These are phyloP conservation scores for Gossypium raimondii DNA, from an alignment of 345 rosid genomes.

Conservation along the genomic window DNA sequence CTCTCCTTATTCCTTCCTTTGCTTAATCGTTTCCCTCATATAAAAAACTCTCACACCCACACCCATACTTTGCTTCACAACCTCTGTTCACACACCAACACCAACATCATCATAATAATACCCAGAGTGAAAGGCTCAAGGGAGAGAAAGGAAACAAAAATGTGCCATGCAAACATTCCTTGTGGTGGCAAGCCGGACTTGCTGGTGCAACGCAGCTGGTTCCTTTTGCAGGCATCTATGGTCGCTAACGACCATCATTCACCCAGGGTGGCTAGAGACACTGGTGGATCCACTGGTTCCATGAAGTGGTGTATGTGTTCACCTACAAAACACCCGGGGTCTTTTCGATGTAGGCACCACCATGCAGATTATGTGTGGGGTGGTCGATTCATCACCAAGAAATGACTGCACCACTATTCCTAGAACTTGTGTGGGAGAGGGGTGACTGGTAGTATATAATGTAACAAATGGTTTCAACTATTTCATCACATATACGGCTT, in stretches of 20 bases:
- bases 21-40: not conserved
- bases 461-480: not conserved
- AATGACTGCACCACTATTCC: not conserved
- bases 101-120: not conserved
- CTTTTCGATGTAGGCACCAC: slow-evolving; percentile 78
- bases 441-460: not conserved
- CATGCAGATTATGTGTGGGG: slow-evolving; percentile 52
- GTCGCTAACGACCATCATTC: not conserved
- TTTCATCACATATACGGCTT: not conserved
- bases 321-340: slow-evolving; percentile 71
- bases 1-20: slow-evolving; percentile 24
- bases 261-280: slow-evolving; percentile 20
- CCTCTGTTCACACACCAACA: not conserved
- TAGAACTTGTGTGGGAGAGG: not conserved
- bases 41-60: not conserved
- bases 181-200: slow-evolving; percentile 2
- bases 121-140: not conserved
- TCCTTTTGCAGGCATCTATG: slow-evolving; percentile 13
- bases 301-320: slow-evolving; percentile 57
- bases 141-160: not conserved
- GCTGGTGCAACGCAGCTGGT: slow-evolving; percentile 18
- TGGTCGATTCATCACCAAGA: not conserved
- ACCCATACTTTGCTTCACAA: slow-evolving; percentile 20
- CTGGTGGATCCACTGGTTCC: slow-evolving; percentile 19
- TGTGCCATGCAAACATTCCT: slow-evolving; percentile 26